Evolutionary conservation across 2,329 filamentous ascomycete species (phyloP).

Genomic region (Neonectria faginata): DNA sequence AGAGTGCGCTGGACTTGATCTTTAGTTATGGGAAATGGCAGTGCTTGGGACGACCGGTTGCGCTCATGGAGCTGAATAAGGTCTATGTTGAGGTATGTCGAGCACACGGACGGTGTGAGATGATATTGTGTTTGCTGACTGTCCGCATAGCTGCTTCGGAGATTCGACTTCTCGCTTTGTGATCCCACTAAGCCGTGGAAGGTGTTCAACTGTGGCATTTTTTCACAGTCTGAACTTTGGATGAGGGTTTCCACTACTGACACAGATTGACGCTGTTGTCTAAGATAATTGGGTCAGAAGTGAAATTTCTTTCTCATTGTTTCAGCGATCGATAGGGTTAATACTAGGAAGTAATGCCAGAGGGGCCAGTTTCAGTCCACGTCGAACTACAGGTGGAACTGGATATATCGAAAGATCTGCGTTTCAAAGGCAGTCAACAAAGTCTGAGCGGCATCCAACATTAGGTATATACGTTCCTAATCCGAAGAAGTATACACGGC

Average conservation of each 20-base stretch:
- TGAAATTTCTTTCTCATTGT: not conserved
- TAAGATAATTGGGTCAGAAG: not conserved
- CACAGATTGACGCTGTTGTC: not conserved
- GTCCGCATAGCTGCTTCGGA: constrained; percentile 43
- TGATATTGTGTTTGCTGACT: not conserved
- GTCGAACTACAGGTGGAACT: no score
- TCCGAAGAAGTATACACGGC: no score
- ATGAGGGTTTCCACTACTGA: constrained; percentile 22
- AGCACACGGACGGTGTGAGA: not conserved
- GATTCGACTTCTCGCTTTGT: constrained; percentile 48
- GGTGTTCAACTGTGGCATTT: constrained; percentile 47
- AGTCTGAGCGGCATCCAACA: no score
- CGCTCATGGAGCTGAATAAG: constrained; percentile 55
- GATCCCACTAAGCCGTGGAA: constrained; percentile 49
- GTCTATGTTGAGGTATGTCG: constrained; percentile 55
- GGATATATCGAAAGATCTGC: no score
- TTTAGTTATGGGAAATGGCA: constrained; percentile 55
- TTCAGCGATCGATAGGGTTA: not conserved
- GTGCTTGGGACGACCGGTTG: constrained; percentile 54
- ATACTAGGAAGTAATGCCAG: no score
- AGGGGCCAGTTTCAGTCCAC: no score
- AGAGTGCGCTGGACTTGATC: constrained; percentile 52
- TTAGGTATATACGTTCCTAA: no score
- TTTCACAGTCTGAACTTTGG: constrained; percentile 49
- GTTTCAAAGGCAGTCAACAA: no score